Conservation (phyloP, 2,329 filamentous ascomycete species). For the Fusarium sp. region DNA sequence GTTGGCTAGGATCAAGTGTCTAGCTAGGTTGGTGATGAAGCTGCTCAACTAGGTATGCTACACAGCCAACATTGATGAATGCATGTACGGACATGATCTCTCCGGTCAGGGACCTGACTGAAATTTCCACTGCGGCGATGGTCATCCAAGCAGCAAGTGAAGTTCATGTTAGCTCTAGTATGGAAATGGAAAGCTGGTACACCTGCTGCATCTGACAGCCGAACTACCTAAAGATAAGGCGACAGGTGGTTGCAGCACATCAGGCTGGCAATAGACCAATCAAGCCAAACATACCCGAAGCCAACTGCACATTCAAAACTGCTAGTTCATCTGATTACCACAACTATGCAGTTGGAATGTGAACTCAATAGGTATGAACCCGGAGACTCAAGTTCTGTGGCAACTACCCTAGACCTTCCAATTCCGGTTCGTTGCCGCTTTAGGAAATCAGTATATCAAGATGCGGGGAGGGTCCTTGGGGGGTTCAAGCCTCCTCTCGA, state of each 20-base stretch:
- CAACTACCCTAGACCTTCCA: slow-evolving; percentile 26
- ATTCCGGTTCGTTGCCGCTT: slow-evolving; percentile 5
- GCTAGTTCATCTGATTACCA: background rate
- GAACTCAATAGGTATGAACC: background rate
- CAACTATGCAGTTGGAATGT: background rate
- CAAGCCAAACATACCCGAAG: background rate
- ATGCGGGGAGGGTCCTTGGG: background rate
- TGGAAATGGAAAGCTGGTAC: background rate
- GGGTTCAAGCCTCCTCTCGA: background rate
- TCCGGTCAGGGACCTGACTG: background rate
- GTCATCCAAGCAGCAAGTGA: no score
- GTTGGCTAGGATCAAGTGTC: background rate
- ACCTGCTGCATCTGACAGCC: no score
- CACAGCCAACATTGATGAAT: background rate
- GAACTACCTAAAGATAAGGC: background rate
- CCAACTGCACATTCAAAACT: background rate
- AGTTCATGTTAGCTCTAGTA: background rate
- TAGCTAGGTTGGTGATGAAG: background rate
- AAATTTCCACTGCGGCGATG: background rate
- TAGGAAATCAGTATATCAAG: slow-evolving; percentile 12
- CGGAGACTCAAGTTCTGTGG: background rate
- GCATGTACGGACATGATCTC: background rate
- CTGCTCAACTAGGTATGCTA: background rate
- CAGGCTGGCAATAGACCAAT: background rate
- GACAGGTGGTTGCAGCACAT: background rate